Base-by-base conservation (phyloP, 1,139 yeast genomes). In the Meyerozyma elateridarum region DNA sequence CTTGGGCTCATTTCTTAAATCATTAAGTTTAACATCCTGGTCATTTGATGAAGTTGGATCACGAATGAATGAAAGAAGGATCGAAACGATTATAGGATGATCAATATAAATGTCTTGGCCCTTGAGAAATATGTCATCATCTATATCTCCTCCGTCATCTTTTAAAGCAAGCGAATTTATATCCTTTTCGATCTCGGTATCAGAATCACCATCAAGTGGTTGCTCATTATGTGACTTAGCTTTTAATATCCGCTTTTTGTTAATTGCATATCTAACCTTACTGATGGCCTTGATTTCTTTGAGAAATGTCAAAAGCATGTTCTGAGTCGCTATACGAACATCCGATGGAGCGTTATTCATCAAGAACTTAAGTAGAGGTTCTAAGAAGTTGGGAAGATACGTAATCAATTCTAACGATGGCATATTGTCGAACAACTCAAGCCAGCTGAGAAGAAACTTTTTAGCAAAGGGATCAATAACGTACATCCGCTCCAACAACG, bases 381-480 rank as follows among this genome's bases (percentile, higher is more conserved):
- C 94, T 28, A 93, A 66, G 52, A 91, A 87, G 29, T 87, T 85
- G 0, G 98, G 96, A 31, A 93, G 64, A 51, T 84, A 91, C 0
- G 94, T 76, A 15, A 91, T 79, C 38, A 93, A 64, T 46, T 91
- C 96, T 39, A 91, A 65, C 31, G 91, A 93, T 0, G 99, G 98
- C 9, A 91, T 87, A 15, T 93, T 88, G 54, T 91, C 94, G 32
- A 93, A 67, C 15, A 93, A 71, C 38, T 88, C 85, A 32, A 93
- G 71, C 98, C 98, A 93, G 32, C 94, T 83, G 8, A 91, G 91
- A 39, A 93, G 63, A 48, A 91, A 91, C 61, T 88, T 83, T 44
- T 95, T 73, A 0, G 97, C 89, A 51, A 85, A 85, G 4, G 97
- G 96, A 46, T 91, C 94, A 22, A 85, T 81, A 2, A 91, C 91